Conservation (phyloP, 2,329 filamentous ascomycete genomes). For the Epichloe baconii region DNA sequence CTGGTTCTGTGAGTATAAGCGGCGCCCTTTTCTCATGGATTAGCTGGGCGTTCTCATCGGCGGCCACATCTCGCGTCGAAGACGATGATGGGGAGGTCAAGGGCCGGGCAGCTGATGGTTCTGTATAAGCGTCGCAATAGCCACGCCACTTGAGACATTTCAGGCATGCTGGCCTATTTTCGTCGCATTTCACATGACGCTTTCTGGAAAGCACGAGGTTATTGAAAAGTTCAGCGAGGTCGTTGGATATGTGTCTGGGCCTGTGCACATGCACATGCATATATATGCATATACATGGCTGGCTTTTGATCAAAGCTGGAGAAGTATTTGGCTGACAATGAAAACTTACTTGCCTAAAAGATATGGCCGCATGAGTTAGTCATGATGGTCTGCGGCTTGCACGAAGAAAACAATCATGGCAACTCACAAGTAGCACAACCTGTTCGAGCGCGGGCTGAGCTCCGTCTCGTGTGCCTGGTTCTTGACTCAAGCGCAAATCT, state of each 20-base stretch:
- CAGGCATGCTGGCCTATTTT: slow-evolving; percentile 26
- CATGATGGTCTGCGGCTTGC: not conserved
- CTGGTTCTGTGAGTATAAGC: slow-evolving; percentile 19
- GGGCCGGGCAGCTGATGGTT: slow-evolving; percentile 6
- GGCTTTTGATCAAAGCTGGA: too few relatives aligned
- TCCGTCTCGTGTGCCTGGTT: slow-evolving; percentile 24
- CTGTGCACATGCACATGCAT: too few relatives aligned
- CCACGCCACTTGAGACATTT: slow-evolving; percentile 29
- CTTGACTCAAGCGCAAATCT: slow-evolving; percentile 25
- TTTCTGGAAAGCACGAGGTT: slow-evolving; percentile 14
- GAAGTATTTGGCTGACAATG: not conserved
- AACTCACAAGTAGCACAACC: slow-evolving; percentile 26
- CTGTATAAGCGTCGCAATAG: slow-evolving; percentile 24
- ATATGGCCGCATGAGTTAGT: not conserved
- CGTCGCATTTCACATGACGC: slow-evolving; percentile 30
- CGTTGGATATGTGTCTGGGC: not conserved
- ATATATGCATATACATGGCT: too few relatives aligned
- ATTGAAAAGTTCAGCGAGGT: not conserved
- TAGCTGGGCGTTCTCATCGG: slow-evolving; percentile 13
- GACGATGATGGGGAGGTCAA: not conserved
- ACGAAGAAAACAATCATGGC: not conserved
- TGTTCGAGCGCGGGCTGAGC: slow-evolving; percentile 24
- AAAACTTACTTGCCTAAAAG: slow-evolving; percentile 20
- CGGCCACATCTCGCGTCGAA: not conserved
- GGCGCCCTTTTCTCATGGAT: slow-evolving; percentile 19